A percentile compares a stretch with the other conserved stretches of the same genome.
phyloP scores from a whole-genome alignment of 768 basidiomycete genomes.

The Serendipita sp. region DNA sequence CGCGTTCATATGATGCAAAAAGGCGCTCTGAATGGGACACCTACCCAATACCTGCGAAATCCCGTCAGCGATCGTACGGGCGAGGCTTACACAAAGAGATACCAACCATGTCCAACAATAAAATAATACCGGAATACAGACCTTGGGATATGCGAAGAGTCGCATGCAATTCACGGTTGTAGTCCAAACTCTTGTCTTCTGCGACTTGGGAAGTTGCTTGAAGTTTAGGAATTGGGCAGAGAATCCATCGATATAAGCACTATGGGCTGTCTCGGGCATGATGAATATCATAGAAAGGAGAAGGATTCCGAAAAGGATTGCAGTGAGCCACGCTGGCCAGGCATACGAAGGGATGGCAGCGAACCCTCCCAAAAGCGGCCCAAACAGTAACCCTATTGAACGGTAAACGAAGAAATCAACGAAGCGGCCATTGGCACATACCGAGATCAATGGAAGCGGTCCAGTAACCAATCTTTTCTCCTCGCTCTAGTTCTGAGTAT shows the following conservation, averaged over 20 bases:
- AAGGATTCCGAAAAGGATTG: constrained; percentile 12
- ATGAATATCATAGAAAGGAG: constrained; percentile 8
- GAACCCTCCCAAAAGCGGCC: constrained; percentile 12
- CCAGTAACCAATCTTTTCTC: constrained; percentile 13
- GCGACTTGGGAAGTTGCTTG: background rate
- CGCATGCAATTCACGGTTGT: constrained; percentile 9
- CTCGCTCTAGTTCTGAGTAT: constrained; percentile 12
- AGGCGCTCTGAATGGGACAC: background rate
- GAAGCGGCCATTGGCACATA: background rate
- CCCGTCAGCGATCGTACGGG: background rate
- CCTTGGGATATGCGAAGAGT: constrained; percentile 12
- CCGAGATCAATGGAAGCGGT: constrained; percentile 12
- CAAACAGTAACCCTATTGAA: constrained; percentile 11
- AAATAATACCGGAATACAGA: constrained; percentile 11
- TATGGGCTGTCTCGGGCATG: constrained; percentile 11
- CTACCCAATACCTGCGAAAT: constrained; percentile 10
- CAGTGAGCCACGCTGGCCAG: constrained; percentile 12
- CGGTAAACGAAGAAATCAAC: background rate
- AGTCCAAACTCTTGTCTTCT: constrained; percentile 6
- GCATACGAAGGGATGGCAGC: constrained; percentile 11
- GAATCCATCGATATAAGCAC: background rate
- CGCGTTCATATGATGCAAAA: background rate
- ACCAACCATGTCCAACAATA: constrained; percentile 13
- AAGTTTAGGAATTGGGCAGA: constrained; percentile 8
- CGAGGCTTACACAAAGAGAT: background rate